Evolutionary conservation across 139 green algal species (phyloP), one percentile per base, ranked within the genome.

Genomic region (Haematococcus lacustris): DNA sequence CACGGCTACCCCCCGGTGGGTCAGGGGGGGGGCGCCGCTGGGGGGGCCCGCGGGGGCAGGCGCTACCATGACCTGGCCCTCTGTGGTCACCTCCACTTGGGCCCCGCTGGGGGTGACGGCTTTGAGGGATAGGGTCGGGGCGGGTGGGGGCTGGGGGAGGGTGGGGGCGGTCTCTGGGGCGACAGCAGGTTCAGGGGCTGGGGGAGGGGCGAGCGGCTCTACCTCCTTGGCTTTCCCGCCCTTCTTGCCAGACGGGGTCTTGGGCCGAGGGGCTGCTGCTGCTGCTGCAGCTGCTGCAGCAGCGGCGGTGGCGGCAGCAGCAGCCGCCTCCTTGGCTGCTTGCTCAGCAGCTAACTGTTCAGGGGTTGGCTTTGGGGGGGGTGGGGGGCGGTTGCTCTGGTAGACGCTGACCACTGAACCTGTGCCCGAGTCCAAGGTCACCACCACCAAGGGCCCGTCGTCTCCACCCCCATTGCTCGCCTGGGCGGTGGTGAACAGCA

Each of bases 21-120:
- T 30, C 66, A 61, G 33, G 40, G 73, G 51, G 17, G 53, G 71
- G n/a, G 35, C 38, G 2, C 70, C 51, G 4, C 61, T 26, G 13
- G 53, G 6, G 38, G 38, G 38, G 30, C 69, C 43, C 0, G 57
- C 38, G 1, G 26, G 7, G 2, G 74, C 35, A 26, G 75, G 75
- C 2, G 53, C 62, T 57, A 85, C 34, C 35, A 85, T 21, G 38
- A 85, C 75, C 53, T 75, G 47, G 2, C 79, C 79, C 35, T 81
- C 79, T 26, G 75, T 82, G 34, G 71, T 80, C 33, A 85, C 39
- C 57, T 80, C 73, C 3, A 82, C 41, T 3, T 77, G 2, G 35
- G 78, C 61, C 0, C 68, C 71, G 30, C 38, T 40, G 2, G 62
- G 25, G 2, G 53, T 71, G 30, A 28, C 38, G 3, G 71, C 71